Conservation (phyloP, 768 basidiomycete species). For the Chiua virens region DNA sequence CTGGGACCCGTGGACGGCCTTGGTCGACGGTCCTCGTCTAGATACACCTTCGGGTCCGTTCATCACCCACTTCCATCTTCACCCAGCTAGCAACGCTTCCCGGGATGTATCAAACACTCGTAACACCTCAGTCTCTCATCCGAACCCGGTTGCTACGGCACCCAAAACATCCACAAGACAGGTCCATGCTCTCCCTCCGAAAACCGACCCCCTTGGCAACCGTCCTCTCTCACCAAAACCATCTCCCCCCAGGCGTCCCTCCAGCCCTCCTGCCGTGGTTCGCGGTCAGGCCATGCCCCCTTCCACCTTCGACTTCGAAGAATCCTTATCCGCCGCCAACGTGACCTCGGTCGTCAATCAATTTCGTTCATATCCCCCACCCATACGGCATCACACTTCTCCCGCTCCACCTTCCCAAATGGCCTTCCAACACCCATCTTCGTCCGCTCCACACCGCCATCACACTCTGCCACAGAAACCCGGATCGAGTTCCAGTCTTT, state of each 20-base stretch:
- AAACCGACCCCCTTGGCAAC: constrained; percentile 17
- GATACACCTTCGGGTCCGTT: constrained; percentile 25
- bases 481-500: constrained; percentile 24
- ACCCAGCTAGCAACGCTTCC: constrained; percentile 6
- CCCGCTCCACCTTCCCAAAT: constrained; percentile 20
- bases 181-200: too few species aligned
- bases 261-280: constrained; percentile 20
- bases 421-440: constrained; percentile 4
- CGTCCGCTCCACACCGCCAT: constrained; percentile 9
- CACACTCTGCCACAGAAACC: constrained; percentile 22
- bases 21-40: neutral
- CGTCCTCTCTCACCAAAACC: neutral
- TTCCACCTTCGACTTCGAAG: constrained; percentile 28
- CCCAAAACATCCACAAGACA: neutral
- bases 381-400: constrained; percentile 21
- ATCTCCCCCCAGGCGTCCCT: neutral
- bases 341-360: constrained; percentile 34
- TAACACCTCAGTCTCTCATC: neutral
- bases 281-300: constrained; percentile 17
- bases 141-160: constrained; percentile 22
- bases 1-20: constrained; percentile 28
- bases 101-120: constrained; percentile 1
- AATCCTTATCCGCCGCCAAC: constrained; percentile 29
- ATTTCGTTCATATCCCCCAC: constrained; percentile 29
- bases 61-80: neutral